A percentile compares a stretch with the other conserved stretches of the same genome.
Conservation (phyloP, 176 grass and related monocot species). For the Bothriochloa decipiens region DNA sequence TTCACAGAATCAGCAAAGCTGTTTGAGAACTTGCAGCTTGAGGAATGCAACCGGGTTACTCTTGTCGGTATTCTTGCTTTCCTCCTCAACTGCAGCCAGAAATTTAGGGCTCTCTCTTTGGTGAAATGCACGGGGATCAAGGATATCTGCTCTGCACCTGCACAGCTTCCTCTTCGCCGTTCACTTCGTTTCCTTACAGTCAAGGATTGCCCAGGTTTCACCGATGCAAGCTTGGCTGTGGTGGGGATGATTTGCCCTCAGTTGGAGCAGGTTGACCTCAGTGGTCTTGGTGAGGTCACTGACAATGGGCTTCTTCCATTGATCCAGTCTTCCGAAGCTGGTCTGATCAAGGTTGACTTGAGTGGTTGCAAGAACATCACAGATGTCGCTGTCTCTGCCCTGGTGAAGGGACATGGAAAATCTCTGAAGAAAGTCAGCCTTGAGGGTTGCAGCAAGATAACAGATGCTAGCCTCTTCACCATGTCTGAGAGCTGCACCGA, state of each 20-base stretch:
- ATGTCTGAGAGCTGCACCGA: conserved; percentile 65
- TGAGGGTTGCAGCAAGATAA: conserved; percentile 89
- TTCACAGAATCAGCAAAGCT: conserved; percentile 59
- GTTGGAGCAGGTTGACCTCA: conserved; percentile 81
- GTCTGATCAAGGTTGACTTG: conserved; percentile 77
- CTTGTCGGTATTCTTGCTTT: conserved; percentile 70
- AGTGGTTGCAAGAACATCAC: conserved; percentile 81
- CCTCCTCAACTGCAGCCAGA: conserved; percentile 66
- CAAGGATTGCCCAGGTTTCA: conserved; percentile 80
- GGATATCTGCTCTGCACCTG: conserved; percentile 58
- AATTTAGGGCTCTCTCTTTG: conserved; percentile 70
- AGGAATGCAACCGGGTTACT: conserved; percentile 78
- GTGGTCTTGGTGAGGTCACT: conserved; percentile 65
- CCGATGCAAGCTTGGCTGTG: conserved; percentile 76
- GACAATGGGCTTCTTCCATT: conserved; percentile 74
- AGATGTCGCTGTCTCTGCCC: conserved; percentile 60
- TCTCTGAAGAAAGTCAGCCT: conserved; percentile 74
- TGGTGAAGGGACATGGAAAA: conserved; percentile 85
- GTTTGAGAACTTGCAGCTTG: conserved; percentile 75
- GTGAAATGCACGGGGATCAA: conserved; percentile 90
- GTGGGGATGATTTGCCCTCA: conserved; percentile 83
- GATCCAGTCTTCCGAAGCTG: conserved; percentile 56
- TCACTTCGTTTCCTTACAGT: conserved; percentile 81
- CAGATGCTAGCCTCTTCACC: conserved; percentile 66
- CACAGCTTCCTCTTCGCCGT: conserved; percentile 62